Percentiles rank a stretch among this genome's conserved stretches.
phyloP scores from a whole-genome alignment of 2,329 filamentous ascomycete genomes.

The Cadophora malorum region DNA sequence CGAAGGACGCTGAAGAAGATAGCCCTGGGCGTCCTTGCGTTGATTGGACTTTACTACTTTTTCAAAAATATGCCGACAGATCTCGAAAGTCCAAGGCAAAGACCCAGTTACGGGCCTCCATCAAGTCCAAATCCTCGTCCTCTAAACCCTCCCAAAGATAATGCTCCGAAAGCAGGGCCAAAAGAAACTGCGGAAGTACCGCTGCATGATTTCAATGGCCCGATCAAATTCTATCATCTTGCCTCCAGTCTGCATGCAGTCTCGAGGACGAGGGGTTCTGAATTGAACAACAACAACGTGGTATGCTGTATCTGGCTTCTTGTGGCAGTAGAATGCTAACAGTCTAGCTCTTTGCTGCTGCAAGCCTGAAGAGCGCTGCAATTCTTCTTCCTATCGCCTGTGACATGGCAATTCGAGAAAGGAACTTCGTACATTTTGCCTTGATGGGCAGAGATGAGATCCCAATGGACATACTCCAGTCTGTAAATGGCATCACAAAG shows the following conservation, averaged over 20 bases:
- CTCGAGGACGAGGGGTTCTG: constrained; percentile 57
- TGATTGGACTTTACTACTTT: constrained; percentile 66
- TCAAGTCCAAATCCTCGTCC: constrained; percentile 17
- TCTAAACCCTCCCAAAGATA: constrained; percentile 16
- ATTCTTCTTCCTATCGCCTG: constrained; percentile 83
- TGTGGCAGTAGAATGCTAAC: not conserved
- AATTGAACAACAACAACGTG: constrained; percentile 68
- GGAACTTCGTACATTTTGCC: constrained; percentile 81
- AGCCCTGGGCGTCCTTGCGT: constrained; percentile 52
- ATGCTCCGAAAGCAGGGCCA: constrained; percentile 21
- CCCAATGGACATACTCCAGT: constrained; percentile 69
- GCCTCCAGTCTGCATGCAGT: constrained; percentile 67
- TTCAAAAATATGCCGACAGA: constrained; percentile 66
- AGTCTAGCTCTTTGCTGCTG: constrained; percentile 71
- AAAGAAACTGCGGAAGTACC: constrained; percentile 38
- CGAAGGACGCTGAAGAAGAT: constrained; percentile 63
- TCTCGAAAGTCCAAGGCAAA: constrained; percentile 43
- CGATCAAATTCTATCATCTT: constrained; percentile 71
- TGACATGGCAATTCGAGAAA: constrained; percentile 74
- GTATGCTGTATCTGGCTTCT: constrained; percentile 50
- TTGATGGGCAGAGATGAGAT: constrained; percentile 78
- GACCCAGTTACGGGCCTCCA: constrained; percentile 48
- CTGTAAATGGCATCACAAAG: constrained; percentile 79
- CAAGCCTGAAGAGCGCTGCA: constrained; percentile 74
- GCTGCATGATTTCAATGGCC: constrained; percentile 68